Percentiles rank a stretch among this genome's conserved stretches.
Conservation (phyloP, 495 filamentous ascomycete species). For the Chlorociboria aeruginascens region DNA sequence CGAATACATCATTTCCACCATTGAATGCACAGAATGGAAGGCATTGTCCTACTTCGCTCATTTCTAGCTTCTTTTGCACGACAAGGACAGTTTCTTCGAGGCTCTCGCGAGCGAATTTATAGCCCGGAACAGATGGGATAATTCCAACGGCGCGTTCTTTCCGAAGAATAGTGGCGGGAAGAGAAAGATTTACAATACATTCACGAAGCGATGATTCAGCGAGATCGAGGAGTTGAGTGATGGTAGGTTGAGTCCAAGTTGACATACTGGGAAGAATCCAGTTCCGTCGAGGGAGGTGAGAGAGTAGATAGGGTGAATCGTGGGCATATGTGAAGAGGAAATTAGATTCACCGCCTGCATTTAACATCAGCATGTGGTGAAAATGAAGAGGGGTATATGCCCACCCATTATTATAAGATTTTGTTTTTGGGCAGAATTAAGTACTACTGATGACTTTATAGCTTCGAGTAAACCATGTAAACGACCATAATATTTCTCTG, state of each 20-base stretch:
- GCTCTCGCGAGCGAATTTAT: constrained; percentile 71
- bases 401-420: constrained; percentile 77
- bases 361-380: not conserved
- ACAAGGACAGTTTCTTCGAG: constrained; percentile 93
- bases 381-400: not conserved
- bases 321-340: constrained; percentile 70
- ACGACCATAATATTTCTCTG: constrained; percentile 68
- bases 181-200: constrained; percentile 60
- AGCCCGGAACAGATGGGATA: constrained; percentile 43
- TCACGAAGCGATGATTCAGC: constrained; percentile 75
- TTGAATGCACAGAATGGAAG: constrained; percentile 98
- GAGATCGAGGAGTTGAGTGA: constrained; percentile 67
- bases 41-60: constrained; percentile 52
- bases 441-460: constrained; percentile 46
- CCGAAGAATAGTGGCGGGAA: constrained; percentile 67
- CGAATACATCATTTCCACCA: constrained; percentile 92
- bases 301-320: constrained; percentile 38
- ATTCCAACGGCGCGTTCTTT: constrained; percentile 95
- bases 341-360: constrained; percentile 51
- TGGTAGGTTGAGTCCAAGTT: constrained; percentile 68
- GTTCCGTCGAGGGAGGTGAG: constrained; percentile 50
- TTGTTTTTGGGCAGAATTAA: constrained; percentile 52
- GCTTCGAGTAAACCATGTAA: constrained; percentile 77
- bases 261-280: constrained; percentile 87
- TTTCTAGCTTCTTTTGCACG: constrained; percentile 81